These are phyloP conservation scores for Cyberlindnera mrakii DNA, from an alignment of 805 yeast species.

Conservation along the genomic window DNA sequence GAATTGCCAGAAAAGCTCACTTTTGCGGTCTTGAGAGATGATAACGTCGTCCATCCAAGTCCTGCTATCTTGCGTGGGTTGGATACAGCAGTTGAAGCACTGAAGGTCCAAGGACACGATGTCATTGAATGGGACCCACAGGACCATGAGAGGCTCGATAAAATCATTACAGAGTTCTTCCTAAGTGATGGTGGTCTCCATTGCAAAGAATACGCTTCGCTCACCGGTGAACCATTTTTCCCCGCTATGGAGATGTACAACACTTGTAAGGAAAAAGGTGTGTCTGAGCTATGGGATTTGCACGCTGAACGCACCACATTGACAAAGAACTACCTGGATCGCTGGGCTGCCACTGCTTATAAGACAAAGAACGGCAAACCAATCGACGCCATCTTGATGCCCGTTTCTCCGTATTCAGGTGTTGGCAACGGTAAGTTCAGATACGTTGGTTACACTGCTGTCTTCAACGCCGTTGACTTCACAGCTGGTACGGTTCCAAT, in stretches of 20 bases:
- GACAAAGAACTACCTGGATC: constrained; percentile 33
- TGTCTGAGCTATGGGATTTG: constrained; percentile 36
- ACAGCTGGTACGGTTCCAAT: constrained; percentile 55
- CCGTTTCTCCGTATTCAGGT: constrained; percentile 30
- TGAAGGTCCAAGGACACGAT: constrained; percentile 42
- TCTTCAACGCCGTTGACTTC: constrained; percentile 50
- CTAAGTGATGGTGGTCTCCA: constrained; percentile 34
- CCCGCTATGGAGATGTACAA: constrained; percentile 37
- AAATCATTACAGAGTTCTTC: constrained; percentile 30
- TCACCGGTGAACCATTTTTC: constrained; percentile 40
- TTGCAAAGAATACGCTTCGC: constrained; percentile 27
- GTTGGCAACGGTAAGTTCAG: constrained; percentile 24
- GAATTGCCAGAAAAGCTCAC: constrained; percentile 32
- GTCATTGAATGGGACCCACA: constrained; percentile 43
- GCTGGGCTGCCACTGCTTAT: constrained; percentile 34
- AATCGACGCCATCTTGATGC: constrained; percentile 44
- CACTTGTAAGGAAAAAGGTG: constrained; percentile 29
- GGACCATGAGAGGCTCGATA: constrained; percentile 30
- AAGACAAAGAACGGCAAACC: constrained; percentile 32
- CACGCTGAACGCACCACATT: constrained; percentile 35
- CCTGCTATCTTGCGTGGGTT: constrained; percentile 46
- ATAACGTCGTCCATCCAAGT: constrained; percentile 40
- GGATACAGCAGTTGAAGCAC: constrained; percentile 24
- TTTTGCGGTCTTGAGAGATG: constrained; percentile 36
- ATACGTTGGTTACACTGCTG: constrained; percentile 41